Conservation (phyloP, 1,139 yeast genomes). For the Trichomonascaceae sp. region DNA sequence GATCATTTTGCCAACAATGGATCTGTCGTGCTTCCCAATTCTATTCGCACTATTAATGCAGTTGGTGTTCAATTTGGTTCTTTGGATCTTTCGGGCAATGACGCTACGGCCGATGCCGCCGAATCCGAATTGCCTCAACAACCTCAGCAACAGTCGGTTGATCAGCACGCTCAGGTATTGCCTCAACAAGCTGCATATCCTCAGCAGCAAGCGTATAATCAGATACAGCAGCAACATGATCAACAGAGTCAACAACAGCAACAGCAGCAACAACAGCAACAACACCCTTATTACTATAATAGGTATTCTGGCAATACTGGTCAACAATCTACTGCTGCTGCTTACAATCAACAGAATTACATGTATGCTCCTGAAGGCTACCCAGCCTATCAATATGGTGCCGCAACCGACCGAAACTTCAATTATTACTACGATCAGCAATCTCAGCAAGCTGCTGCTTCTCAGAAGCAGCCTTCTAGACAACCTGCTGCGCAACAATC, state of each 20-base stretch:
- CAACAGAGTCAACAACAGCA: slow-evolving; percentile 19
- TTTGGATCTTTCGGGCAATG: slow-evolving; percentile 39
- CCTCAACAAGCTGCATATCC: slow-evolving; percentile 8
- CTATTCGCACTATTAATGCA: slow-evolving; percentile 42
- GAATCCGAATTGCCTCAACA: slow-evolving; percentile 14
- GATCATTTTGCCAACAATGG: slow-evolving; percentile 21
- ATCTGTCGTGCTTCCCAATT: slow-evolving; percentile 61
- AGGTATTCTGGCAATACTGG: slow-evolving; percentile 13
- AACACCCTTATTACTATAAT: slow-evolving; percentile 3
- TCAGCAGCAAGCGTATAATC: slow-evolving; percentile 12
- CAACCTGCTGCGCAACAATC: slow-evolving; percentile 7
- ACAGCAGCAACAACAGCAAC: slow-evolving; percentile 14
- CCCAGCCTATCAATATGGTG: slow-evolving; percentile 12
- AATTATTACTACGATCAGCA: slow-evolving; percentile 17
- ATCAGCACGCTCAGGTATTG: neutral
- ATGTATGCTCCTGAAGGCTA: slow-evolving; percentile 19
- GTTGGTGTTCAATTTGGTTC: slow-evolving; percentile 72
- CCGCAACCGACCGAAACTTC: slow-evolving; percentile 12
- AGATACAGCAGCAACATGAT: slow-evolving; percentile 13
- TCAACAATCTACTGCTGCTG: slow-evolving; percentile 1
- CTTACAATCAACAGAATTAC: slow-evolving; percentile 18
- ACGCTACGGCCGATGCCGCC: slow-evolving; percentile 20
- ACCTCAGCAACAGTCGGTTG: neutral
- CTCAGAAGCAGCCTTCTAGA: slow-evolving; percentile 7
- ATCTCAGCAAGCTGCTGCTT: slow-evolving; percentile 15